Evolutionary conservation across 2,329 filamentous ascomycete species (phyloP), one percentile per base, ranked within the genome.

Genomic region (Ophiostoma pallidulum): DNA sequence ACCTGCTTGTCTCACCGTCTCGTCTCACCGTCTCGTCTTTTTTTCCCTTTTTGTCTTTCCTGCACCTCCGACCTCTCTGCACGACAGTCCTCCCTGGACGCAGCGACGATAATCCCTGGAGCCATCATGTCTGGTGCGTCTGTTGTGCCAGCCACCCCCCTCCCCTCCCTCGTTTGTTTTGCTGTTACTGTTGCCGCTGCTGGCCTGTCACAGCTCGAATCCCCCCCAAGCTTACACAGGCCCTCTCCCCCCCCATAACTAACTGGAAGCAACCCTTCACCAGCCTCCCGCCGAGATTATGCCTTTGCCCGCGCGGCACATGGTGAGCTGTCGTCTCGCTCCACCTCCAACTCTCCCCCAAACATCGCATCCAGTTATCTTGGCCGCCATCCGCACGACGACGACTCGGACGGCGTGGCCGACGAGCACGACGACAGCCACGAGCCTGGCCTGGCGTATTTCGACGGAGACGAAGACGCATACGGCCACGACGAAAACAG

Each of bases 261-360:
- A n/a, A n/a, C n/a, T n/a, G n/a, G n/a, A n/a, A n/a, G n/a, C n/a
- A n/a, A n/a, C n/a, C n/a, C n/a, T n/a, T n/a, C n/a, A n/a, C n/a
- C 24, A 48, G 45, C 16, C 39, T 38, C 45, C 14, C 32, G 39
- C 4, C 39, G 39, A 42, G 20, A 20, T 22, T 32, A 43, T 20
- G 40, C 18, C 19, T 43, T 43, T 28, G 41, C 36, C 28, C 36
- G 38, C 13, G 37, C 26, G 9, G n/a, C n/a, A n/a, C 44, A 28
- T 28, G 33, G 29, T 20, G 41, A 44, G 20, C 35, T 32, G n/a
- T 16, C 41, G 2, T 51, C 50, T 18, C 50, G 50, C 10, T 51
- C 50, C 18, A 48, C 50, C 3, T 51, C 50, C 29, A 49, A 46
- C 43, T 51, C 50, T 10, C 50, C 46, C 10, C 50, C 50, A 4